Evolutionary conservation across 805 yeast genomes (phyloP), one percentile per base, ranked within the genome.

Genomic region (Cyberlindnera maclurae): DNA sequence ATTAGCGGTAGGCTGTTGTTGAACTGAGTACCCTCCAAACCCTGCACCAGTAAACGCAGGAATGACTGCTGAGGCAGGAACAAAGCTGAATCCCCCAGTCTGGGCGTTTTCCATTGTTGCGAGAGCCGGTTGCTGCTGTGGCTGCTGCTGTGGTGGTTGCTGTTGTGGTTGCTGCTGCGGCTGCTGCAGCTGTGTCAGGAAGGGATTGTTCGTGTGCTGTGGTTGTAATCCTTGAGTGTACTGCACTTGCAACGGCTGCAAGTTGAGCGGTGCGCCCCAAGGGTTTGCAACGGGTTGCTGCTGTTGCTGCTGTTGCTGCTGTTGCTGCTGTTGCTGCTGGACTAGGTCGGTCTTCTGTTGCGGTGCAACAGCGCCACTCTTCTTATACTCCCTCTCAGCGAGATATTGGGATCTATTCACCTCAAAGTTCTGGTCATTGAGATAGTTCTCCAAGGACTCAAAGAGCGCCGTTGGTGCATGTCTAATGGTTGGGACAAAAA

Each of bases 391-490:
- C 59, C 75, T 79, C 51, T 84, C 90, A 29, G 77, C 77, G 45
- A 86, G 60, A 53, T 83, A 87, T 54, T 84, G 94, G 43, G 78
- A 66, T 58, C 94, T 74, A 57, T 85, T 87, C 8, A 65, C 62
- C 49, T 87, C 96, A 60, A 87, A 87, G 50, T 81, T 79, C 8
- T 89, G 87, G 55, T 90, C 97, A 47, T 79, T 73, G 48, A 93
- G 65, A 59, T 90, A 94, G 50, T 89, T 96, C 56, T 87, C 93
- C 44, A 93, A 72, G 12, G 94, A 80, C 26, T 79, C 72, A 3
- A 95, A 83, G 46, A 93, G 70, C 18, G 95, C 93, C 3, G 97
- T 89, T 16, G 97, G 97, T 2, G 97, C 97, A 62, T 93, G 98
- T 57, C 86, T 86, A 44, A 93, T 89, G 12, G 95, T 89, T 28